Base-by-base conservation (phyloP, 2,329 filamentous ascomycete genomes). In the Coniochaeta ligniaria region DNA sequence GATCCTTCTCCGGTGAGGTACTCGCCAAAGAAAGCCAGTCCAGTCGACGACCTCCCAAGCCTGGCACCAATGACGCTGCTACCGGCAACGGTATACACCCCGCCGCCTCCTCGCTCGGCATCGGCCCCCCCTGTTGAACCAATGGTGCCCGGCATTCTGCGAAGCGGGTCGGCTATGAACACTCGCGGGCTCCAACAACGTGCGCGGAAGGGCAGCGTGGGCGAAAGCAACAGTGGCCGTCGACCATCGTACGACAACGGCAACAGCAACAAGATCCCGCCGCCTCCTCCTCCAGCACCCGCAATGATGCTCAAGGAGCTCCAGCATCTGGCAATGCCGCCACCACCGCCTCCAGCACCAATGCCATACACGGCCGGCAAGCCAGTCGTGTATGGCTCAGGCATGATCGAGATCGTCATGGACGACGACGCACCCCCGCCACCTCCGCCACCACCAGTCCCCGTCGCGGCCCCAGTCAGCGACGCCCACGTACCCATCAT, bases 351-450 rank as follows among this genome's bases (percentile, higher is more conserved):
- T 1, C 85, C 84, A 0, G 80, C 83, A 1, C 85, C 85, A 0
- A 71, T 86, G 4, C 81, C 81, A 0, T 74, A 78, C 58, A 67
- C 74, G 54, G 72, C 75, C 36, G 66, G 69, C 33, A 74, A 72
- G 33, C 71, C 75, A 2, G 73, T 74, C 8, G 69, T 80, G 54
- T 76, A 79, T 63, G 71, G 73, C 8, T 80, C 82, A 0, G 84
- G 81, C 5, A 81, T 84, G 67, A 87, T 88, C 64, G 85, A 88
- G 69, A 85, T 88, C 63, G 83, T 88, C 57, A 85, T 86, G 80
- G 84, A 88, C 64, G 83, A 85, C 2, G 82, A 85, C 6, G 78
- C 82, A 20, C 47, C 59, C 12, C 20, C 50, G n/a, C 47, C 58
- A 31, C 59, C 41, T 62, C 47, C 64, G 31, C 47, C 58, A 31